Conservation (phyloP, 78 protist genomes). For the Pigoraptor vietnamica region DNA sequence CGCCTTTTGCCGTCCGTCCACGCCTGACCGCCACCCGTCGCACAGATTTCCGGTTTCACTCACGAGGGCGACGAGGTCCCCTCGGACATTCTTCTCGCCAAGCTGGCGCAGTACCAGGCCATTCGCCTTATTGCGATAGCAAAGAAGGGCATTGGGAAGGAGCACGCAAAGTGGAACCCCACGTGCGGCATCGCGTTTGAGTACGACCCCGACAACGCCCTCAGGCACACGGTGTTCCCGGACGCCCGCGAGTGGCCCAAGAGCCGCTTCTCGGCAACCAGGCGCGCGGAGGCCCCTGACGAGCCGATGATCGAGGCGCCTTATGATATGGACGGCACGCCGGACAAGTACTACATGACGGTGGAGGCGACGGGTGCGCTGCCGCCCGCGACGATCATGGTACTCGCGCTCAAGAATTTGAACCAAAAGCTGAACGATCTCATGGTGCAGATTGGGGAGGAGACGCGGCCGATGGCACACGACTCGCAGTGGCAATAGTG, state of each 20-base stretch:
- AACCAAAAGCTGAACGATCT: background rate
- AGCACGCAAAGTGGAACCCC: slow-evolving; percentile 17
- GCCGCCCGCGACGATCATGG: slow-evolving; percentile 53
- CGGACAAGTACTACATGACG: background rate
- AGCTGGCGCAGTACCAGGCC: background rate
- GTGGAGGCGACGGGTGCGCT: slow-evolving; percentile 55
- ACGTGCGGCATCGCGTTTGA: background rate
- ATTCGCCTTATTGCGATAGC: background rate
- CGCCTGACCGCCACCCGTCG: background rate
- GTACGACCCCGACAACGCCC: slow-evolving; percentile 39
- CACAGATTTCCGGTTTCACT: background rate
- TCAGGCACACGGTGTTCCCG: slow-evolving; percentile 43
- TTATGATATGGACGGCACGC: background rate
- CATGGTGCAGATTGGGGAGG: background rate
- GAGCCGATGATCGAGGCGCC: background rate
- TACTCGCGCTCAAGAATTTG: slow-evolving; percentile 29
- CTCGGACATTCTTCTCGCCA: background rate
- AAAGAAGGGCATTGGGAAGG: background rate
- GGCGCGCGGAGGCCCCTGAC: background rate
- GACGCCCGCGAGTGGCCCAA: slow-evolving; percentile 29
- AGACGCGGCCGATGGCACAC: background rate
- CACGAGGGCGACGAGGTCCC: background rate
- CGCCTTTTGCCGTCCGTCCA: background rate
- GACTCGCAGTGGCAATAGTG: no score
- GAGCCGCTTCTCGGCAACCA: background rate